Base-by-base conservation (phyloP, 2,329 filamentous ascomycete genomes). In the Apiospora aurea region DNA sequence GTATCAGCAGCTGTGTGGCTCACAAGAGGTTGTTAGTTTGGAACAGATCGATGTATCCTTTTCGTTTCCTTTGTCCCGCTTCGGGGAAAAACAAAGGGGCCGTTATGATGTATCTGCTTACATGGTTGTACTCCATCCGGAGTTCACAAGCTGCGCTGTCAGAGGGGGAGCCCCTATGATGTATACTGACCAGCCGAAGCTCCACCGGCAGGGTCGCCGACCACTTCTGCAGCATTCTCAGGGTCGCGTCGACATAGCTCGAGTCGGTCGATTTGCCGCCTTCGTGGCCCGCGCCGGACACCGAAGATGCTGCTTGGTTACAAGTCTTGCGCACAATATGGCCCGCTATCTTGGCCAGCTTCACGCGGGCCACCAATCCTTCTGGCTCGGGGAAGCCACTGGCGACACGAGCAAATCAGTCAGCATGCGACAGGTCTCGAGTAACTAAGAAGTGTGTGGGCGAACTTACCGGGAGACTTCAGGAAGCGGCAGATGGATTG, bases 91-190 rank as follows among this genome's bases (percentile, higher is more conserved):
- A n/a, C n/a, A n/a, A 16, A 7, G 21, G 61, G 2, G 16, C 4
- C 16, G 16, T 41, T 14, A 38, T 5, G 7, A 6, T 38, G 34
- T 8, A 38, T 38, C 34, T 21, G 1, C 38, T 67, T 75, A 81
- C 81, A 76, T 83, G 82, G 73, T 88, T 87, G 75, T 85, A 83
- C 70, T 79, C 78, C 86, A 88, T 87, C 73, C 88, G 86, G 61
- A 88, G 77, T 57, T 83, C 78, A 76, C 82, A 85, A 70, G 80
- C 79, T 8, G 84, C 82, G 26, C 85, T 82, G 73, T 87, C 85
- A 34, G 34, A 38, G 34, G 34, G 34, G 34, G 77, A 77, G 72
- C 81, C 82, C 46, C 81, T 72, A 1, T 77, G 78, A 29, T 81
- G 77, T 43, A 38, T 43, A 2, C 80, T 78, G 7, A 78, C 78